Percentiles rank a stretch among this genome's conserved stretches.
These are phyloP conservation scores for Knoxia roxburghii DNA, from an alignment of 257 asterid species.

Conservation along the genomic window DNA sequence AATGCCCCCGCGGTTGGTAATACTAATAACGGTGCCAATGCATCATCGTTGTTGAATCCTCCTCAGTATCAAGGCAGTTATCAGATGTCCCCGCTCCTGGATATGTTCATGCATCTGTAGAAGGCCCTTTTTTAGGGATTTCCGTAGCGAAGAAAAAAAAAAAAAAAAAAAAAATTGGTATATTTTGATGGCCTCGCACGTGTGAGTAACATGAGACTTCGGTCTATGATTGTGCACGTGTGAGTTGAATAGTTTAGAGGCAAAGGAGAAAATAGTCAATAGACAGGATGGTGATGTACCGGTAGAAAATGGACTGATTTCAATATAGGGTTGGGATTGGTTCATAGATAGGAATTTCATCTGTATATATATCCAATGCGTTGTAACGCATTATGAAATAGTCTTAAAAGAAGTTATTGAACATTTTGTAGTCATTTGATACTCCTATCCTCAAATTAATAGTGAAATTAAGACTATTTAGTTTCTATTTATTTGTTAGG, in stretches of 20 bases:
- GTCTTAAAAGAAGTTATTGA: no score
- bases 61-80: slow-evolving; percentile 37
- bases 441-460: no score
- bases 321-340: no score
- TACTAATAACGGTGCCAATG: slow-evolving; percentile 7
- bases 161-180: neutral
- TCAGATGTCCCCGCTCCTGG: slow-evolving; percentile 57
- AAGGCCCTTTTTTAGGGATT: slow-evolving; percentile 51
- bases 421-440: no score
- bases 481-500: no score
- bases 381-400: no score
- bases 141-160: neutral
- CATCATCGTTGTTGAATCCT: slow-evolving; percentile 25
- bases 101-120: slow-evolving; percentile 46
- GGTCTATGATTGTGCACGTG: slow-evolving; percentile 30
- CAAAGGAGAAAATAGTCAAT: neutral
- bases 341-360: no score
- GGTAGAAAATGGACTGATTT: no score
- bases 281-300: no score
- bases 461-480: no score
- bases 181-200: neutral
- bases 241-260: neutral
- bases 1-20: slow-evolving; percentile 28
- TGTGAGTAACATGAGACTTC: slow-evolving; percentile 26
- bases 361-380: no score